Evolutionary conservation across 2,329 filamentous ascomycete species (phyloP), one percentile per base, ranked within the genome.

Genomic region (Verticillium zaregamsianum): DNA sequence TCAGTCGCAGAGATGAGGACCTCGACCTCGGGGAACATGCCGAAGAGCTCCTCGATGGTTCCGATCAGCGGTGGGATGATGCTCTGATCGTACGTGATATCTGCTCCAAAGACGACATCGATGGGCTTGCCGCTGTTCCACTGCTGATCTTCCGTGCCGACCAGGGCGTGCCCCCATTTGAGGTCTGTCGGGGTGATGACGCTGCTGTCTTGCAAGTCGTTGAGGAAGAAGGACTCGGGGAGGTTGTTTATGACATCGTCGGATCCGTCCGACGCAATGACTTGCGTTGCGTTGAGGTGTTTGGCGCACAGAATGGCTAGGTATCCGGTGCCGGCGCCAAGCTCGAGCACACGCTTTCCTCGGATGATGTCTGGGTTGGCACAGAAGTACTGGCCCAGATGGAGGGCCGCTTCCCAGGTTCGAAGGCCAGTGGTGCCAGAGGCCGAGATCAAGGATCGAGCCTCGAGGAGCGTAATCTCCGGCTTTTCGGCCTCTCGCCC

Each of bases 321-420:
- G 70, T 92, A 90, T 0, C 90, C 91, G 1, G 91, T 93, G 1
- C 91, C 91, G 1, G 90, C 86, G 3, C 91, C 91, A 1, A 94
- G 80, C 70, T 94, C 91, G 2, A 94, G 77, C 1, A 93, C 75
- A 8, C 78, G 81, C 69, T 86, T 88, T 2, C 77, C 80, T 8
- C 68, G 68, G 32, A 91, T 76, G 23, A 82, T 65, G 2, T 67
- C 65, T 1, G 72, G 73, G 58, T 81, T 74, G n/a, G 70, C 63
- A 63, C 85, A 84, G 25, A 93, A 82, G 68, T 87, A 92, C 55
- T 87, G 82, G 1, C 89, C 89, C 0, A 94, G 79, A 67, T 92
- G 89, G 9, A 94, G 77, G 2, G 90, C 87, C 1, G 91, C 91
- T 72, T 94, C 91, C 91, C 91, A 95, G 0, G 91, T 94, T 37